Conservation (phyloP, 106 monocot species). For the Alisma plantagoaquatica region DNA sequence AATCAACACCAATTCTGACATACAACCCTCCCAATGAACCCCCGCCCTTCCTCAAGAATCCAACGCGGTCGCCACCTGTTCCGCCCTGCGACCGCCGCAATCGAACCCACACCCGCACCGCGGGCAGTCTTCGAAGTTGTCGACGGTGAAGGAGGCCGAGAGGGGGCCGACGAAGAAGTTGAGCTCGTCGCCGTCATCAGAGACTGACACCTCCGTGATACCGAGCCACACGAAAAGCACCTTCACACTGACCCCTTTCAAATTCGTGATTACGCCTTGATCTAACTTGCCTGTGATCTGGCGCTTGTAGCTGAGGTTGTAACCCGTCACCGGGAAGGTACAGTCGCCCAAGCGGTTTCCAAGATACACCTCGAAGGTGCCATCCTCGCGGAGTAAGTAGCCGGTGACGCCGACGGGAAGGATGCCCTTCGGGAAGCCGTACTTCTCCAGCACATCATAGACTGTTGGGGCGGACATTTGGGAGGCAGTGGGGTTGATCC, state of each 20-base stretch:
- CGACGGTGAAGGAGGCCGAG: conserved; percentile 35
- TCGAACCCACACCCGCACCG: conserved; percentile 38
- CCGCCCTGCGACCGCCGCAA: conserved; percentile 6
- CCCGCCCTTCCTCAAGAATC: too few relatives aligned
- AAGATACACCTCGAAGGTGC: conserved; percentile 42
- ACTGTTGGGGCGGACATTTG: conserved; percentile 18
- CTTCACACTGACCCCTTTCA: conserved; percentile 60
- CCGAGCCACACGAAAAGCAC: conserved; percentile 59
- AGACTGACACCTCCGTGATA: conserved; percentile 39
- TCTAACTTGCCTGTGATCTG: conserved; percentile 35
- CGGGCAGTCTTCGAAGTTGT: conserved; percentile 65
- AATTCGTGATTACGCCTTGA: conserved; percentile 18
- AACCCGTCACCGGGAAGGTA: conserved; percentile 20
- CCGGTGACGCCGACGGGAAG: conserved; percentile 44
- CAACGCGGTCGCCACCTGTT: too few relatives aligned
- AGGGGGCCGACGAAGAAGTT: conserved; percentile 53
- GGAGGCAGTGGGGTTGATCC: neutral
- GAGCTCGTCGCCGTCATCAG: conserved; percentile 25
- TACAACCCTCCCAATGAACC: too few relatives aligned
- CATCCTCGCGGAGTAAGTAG: conserved; percentile 32
- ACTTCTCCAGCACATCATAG: conserved; percentile 46
- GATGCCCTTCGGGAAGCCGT: conserved; percentile 46
- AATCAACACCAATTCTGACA: too few relatives aligned
- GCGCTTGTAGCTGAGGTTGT: conserved; percentile 40
- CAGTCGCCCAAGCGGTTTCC: conserved; percentile 16